phyloP scores from a whole-genome alignment of 306 rosid species.

The Rosa lucieae region DNA sequence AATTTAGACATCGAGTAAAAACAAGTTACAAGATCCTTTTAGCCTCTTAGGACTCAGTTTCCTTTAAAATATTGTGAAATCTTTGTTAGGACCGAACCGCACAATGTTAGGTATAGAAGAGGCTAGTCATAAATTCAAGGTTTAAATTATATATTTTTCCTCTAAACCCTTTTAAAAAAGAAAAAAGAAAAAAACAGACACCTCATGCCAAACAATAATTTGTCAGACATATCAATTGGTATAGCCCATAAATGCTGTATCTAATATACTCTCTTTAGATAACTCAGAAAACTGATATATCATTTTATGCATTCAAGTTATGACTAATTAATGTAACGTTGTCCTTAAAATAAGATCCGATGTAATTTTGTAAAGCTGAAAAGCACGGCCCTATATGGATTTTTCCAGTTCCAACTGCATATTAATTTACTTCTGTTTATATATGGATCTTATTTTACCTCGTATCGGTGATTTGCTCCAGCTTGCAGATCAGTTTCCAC shows the following conservation, averaged over 20 bases:
- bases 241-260: no score
- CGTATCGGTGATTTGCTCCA: conserved; percentile 70
- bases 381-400: not conserved
- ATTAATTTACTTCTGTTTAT: not conserved
- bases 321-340: no score
- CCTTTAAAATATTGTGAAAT: not conserved
- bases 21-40: not conserved
- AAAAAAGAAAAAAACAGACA: no score
- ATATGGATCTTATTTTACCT: conserved; percentile 42
- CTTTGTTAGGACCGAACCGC: not conserved
- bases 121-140: not conserved
- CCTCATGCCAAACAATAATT: no score
- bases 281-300: no score
- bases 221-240: no score
- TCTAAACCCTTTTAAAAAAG: no score
- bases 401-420: not conserved
- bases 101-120: not conserved
- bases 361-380: not conserved
- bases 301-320: no score
- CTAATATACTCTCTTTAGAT: no score
- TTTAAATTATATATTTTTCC: not conserved
- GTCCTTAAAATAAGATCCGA: not conserved
- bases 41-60: not conserved
- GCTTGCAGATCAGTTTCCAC: conserved; percentile 99
- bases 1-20: not conserved